Percentiles rank a stretch among this genome's conserved stretches.
Conservation (phyloP, 2,329 filamentous ascomycete genomes). For the Cladosporium sp. region DNA sequence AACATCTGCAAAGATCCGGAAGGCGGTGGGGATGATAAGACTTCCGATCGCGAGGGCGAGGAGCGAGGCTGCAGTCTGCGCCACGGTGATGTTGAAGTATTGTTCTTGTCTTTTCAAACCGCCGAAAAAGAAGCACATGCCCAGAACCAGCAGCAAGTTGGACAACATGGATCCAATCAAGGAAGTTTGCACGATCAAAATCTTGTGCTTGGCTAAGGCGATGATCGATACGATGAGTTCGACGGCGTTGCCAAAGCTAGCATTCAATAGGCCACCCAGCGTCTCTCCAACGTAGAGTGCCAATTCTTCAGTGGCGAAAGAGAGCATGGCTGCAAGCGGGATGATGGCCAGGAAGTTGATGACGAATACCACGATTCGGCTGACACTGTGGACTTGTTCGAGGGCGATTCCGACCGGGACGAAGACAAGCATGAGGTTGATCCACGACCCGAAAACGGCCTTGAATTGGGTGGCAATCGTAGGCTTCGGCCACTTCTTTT, state of each 20-base stretch:
- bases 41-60: constrained; percentile 74
- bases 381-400: constrained; percentile 56
- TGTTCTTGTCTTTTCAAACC: constrained; percentile 76
- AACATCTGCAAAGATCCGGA: constrained; percentile 52
- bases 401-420: constrained; percentile 74
- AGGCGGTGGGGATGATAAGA: constrained; percentile 87
- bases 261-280: constrained; percentile 82
- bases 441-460: constrained; percentile 77
- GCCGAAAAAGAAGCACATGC: constrained; percentile 89
- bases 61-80: constrained; percentile 80
- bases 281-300: constrained; percentile 75
- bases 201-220: constrained; percentile 67
- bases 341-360: constrained; percentile 95
- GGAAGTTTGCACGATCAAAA: constrained; percentile 87
- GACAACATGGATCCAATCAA: constrained; percentile 89
- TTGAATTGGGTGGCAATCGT: constrained; percentile 53
- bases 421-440: constrained; percentile 75
- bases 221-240: constrained; percentile 66
- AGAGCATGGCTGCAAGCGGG: constrained; percentile 79
- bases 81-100: constrained; percentile 87
- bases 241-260: constrained; percentile 69
- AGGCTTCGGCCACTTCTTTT: constrained; percentile 25
- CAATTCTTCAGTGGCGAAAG: constrained; percentile 87
- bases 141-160: constrained; percentile 82
- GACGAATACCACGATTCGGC: constrained; percentile 63